Base-by-base conservation (phyloP, 768 basidiomycete genomes). In the Galerina sulciceps region DNA sequence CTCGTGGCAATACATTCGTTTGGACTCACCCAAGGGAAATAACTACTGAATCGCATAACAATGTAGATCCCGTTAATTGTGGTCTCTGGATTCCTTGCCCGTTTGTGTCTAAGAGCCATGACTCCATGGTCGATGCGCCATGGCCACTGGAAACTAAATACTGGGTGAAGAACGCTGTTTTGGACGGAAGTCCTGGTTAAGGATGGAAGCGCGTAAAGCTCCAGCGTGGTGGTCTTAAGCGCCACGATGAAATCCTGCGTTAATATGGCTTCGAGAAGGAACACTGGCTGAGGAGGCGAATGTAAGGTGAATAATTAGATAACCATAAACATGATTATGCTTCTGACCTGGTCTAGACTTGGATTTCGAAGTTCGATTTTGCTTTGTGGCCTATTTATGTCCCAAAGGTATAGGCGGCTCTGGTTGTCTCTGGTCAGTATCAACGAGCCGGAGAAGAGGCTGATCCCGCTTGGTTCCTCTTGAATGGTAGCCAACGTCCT, bases 1-100 rank as follows among this genome's bases (percentile, higher is more conserved):
- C 38, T 46, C 9, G 31, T 6, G 26, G 26, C 8, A 31, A 60
- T 31, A 15, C 2, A 20, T 49, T 26, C 38, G 45, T 18, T 18
- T 14, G 20, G 8, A 63, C 74, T 57, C 49, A 79, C 79, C 78
- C 88, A 89, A 2, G 87, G 87, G 58, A 81, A 84, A 53, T 73
- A 76, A 66, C 81, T 85, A 11, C 79, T 81, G 64, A 84, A 90
- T 14, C 89, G 85, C 17, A 89, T 67, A 42, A 86, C 74, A 15
- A 89, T 69, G 61, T 79, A 80, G 54, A 90, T 75, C 0, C 76
- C 72, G 1, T 72, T 68, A 45, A 66, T 68, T 15, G 22, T 44
- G 11, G 51, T 59, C 47, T 26, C 36, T 13, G 55, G 46, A 34
- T 36, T 53, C 15, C 55, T 47, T 49, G 59, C 60, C 14, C 67